Evolutionary conservation across 2,329 filamentous ascomycete species (phyloP), one percentile per base, ranked within the genome.

Genomic region (Diaporthe helianthi): DNA sequence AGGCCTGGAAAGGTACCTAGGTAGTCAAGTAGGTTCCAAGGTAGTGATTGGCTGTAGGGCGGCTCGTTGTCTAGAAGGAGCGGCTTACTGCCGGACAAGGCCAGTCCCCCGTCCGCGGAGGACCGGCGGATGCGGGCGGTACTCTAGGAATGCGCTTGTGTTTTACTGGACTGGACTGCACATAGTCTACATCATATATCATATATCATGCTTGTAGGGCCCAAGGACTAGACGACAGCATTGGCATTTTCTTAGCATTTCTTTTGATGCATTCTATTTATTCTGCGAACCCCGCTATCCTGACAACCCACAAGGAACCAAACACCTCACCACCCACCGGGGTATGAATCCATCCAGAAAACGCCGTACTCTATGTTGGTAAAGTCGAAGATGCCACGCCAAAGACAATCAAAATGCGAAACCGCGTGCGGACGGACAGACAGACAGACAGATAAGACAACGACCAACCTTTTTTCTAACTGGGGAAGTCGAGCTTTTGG

Each of bases 401-500:
- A 61, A 61, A 24, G 10, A 17, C 22, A 44, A 22, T 26, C 9
- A 24, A 24, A 17, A 47, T 5, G 8, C 6, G 8, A 33, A 17
- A 19, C 26, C 26, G 33, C 10, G 2, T 24, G 4, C 26, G 17
- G 8, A 26, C 19, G 8, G n/a, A n/a, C n/a, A n/a, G n/a, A n/a
- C n/a, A n/a, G n/a, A n/a, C n/a, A n/a, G n/a, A n/a, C n/a, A n/a
- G n/a, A 36, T 10, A 24, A 24, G 36, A 29, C 36, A 9, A 3
- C 52, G 17, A 19, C 54, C 6, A 8, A 15, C 2, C 3, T 22
- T 22, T 22, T 22, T 36, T 26, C 58, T 71, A 76, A 19, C 74
- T 78, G 15, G 76, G 76, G 60, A 80, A 80, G 61, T 76, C 68
- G 36, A 80, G 72, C 7, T 65, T 70, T 72, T 80, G 78, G 9